These are phyloP conservation scores for Venturia pyrina DNA, from an alignment of 2,329 filamentous ascomycete species.

Conservation along the genomic window DNA sequence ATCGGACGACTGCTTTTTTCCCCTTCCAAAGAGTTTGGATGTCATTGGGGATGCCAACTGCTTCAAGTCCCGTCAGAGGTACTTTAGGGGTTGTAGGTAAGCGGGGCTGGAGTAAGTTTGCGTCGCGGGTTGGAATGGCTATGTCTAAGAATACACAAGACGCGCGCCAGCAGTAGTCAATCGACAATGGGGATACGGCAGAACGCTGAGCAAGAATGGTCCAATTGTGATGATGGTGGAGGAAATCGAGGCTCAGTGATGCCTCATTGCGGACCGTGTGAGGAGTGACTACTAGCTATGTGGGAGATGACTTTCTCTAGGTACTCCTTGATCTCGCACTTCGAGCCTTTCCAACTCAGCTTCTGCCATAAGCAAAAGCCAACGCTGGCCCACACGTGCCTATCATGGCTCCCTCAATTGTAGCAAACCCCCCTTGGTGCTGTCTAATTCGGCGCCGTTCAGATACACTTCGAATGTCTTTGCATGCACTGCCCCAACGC, in stretches of 20 bases:
- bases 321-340: neutral
- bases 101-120: neutral
- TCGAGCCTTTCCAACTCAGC: neutral
- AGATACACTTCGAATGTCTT: neutral
- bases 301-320: neutral
- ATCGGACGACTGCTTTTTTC: conserved; percentile 4
- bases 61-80: neutral
- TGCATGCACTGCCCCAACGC: conserved; percentile 3
- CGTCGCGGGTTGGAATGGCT: neutral
- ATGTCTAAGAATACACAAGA: neutral
- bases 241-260: neutral
- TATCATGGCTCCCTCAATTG: neutral
- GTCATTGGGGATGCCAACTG: neutral
- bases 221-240: neutral
- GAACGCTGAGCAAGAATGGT: neutral
- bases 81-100: neutral
- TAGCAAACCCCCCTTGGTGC: neutral
- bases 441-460: neutral
- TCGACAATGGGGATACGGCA: neutral
- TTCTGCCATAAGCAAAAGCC: neutral
- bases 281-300: neutral
- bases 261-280: neutral
- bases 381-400: neutral
- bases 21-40: neutral
- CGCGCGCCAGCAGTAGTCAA: neutral